Percentiles rank a stretch among this genome's conserved stretches.
These are phyloP conservation scores for Malbranchea cinnamomea DNA, from an alignment of 2,329 filamentous ascomycete genomes.

Conservation along the genomic window DNA sequence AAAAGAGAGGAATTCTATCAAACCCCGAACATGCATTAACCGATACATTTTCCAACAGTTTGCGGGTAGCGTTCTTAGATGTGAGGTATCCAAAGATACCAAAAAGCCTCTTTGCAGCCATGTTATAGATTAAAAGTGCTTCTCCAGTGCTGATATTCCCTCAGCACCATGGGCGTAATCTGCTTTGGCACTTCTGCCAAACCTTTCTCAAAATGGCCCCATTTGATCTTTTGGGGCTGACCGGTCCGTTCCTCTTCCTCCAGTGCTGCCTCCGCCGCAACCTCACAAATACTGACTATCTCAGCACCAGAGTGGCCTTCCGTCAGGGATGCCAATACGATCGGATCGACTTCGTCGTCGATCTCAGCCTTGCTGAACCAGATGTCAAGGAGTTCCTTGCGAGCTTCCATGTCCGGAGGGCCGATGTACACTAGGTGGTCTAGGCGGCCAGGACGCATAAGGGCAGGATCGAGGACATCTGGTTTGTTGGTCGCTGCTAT, in stretches of 20 bases:
- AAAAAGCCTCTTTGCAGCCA: no score
- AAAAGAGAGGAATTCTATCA: no score
- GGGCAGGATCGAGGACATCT: constrained; percentile 67
- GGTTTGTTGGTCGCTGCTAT: constrained; percentile 87
- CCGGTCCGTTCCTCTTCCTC: constrained; percentile 34
- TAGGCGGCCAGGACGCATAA: constrained; percentile 74
- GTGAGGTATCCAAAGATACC: no score
- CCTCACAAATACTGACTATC: constrained; percentile 47
- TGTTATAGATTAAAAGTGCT: constrained; percentile 4
- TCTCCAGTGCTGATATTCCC: constrained; percentile 43
- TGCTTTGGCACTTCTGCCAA: constrained; percentile 37
- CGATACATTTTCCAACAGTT: not conserved
- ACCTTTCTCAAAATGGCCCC: constrained; percentile 31
- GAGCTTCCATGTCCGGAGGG: constrained; percentile 56
- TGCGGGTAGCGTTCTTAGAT: no score
- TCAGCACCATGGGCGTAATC: constrained; percentile 45
- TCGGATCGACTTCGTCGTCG: constrained; percentile 48
- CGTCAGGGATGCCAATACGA: constrained; percentile 45
- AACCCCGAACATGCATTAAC: not conserved
- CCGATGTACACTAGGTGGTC: constrained; percentile 76
- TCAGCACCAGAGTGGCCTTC: constrained; percentile 81
- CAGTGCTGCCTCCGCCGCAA: constrained; percentile 36
- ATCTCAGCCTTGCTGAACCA: constrained; percentile 48
- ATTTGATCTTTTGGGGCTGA: constrained; percentile 22
- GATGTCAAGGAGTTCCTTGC: constrained; percentile 61